phyloP scores from a whole-genome alignment of 768 basidiomycete species.

The Russula virescens region DNA sequence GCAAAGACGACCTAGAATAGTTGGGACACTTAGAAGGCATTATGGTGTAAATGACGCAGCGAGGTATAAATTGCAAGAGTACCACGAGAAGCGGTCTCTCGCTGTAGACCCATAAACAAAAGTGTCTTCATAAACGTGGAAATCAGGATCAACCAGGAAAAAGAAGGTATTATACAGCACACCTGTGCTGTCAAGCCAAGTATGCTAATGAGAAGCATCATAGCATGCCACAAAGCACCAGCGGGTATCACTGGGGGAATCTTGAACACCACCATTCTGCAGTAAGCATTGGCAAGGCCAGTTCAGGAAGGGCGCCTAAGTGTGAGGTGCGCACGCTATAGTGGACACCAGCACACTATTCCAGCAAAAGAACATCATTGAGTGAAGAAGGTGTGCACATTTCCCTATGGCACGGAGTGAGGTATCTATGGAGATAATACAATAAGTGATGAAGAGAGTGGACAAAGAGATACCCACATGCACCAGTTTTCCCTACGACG shows the following conservation, averaged over 20 bases:
- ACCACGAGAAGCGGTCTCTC: too few species aligned
- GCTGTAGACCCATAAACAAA: too few species aligned
- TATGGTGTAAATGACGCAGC: too few species aligned
- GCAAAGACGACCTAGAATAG: too few species aligned
- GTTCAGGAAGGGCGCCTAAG: neutral
- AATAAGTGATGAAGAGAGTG: neutral
- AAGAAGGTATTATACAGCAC: neutral
- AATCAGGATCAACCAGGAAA: too few species aligned
- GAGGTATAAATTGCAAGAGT: too few species aligned
- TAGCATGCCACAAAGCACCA: slow-evolving; percentile 39
- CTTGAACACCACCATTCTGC: slow-evolving; percentile 40
- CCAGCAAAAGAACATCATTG: slow-evolving; percentile 58
- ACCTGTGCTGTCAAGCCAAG: slow-evolving; percentile 47
- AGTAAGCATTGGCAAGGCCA: neutral
- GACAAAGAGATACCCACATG: slow-evolving; percentile 46
- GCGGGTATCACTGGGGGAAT: slow-evolving; percentile 43
- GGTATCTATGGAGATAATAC: slow-evolving; percentile 33
- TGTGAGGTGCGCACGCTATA: slow-evolving; percentile 26
- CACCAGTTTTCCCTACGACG: slow-evolving; percentile 58
- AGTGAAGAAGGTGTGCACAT: slow-evolving; percentile 68
- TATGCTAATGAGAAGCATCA: slow-evolving; percentile 46
- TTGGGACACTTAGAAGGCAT: too few species aligned
- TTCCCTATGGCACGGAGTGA: slow-evolving; percentile 64
- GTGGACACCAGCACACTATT: slow-evolving; percentile 43
- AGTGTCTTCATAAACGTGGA: too few species aligned